Conservation (phyloP, 148 eudicot genomes). For the Vaccinium myrtillus region DNA sequence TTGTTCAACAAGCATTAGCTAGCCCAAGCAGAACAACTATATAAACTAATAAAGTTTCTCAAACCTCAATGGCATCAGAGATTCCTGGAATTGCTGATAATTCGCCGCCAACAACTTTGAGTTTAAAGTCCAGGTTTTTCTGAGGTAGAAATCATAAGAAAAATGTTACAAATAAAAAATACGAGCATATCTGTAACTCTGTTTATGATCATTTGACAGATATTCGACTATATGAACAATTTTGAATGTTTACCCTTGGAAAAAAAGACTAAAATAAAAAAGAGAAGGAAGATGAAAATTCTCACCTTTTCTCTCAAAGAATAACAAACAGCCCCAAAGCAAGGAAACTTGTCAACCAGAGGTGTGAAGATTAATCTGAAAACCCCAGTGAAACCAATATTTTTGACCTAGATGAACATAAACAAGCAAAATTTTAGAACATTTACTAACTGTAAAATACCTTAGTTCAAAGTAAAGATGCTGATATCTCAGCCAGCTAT, state of each 20-base stretch:
- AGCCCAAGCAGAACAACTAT: not conserved
- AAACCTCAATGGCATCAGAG: conserved; percentile 80
- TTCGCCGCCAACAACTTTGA: conserved; percentile 86
- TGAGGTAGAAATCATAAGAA: conserved; percentile 20
- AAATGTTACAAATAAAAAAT: not conserved
- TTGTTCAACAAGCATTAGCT: not conserved
- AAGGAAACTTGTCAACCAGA: conserved; percentile 71
- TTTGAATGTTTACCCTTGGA: not conserved
- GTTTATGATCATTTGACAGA: not conserved
- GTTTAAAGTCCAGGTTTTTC: conserved; percentile 75
- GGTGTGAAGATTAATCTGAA: conserved; percentile 85
- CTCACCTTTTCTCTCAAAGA: conserved; percentile 77
- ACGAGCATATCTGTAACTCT: not conserved
- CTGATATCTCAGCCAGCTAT: not conserved
- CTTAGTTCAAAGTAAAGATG: not conserved
- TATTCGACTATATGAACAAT: not conserved
- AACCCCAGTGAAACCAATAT: conserved; percentile 78
- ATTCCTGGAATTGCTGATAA: conserved; percentile 77
- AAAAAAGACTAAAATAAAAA: not conserved
- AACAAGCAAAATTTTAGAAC: not conserved
- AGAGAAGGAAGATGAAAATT: not conserved
- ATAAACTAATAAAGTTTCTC: not conserved
- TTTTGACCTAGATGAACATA: conserved; percentile 54
- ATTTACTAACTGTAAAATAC: not conserved
- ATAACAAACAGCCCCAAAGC: conserved; percentile 75